Evolutionary conservation across 768 basidiomycete species (phyloP), one percentile per base, ranked within the genome.

Genomic region (Rhizopogon roseolus): DNA sequence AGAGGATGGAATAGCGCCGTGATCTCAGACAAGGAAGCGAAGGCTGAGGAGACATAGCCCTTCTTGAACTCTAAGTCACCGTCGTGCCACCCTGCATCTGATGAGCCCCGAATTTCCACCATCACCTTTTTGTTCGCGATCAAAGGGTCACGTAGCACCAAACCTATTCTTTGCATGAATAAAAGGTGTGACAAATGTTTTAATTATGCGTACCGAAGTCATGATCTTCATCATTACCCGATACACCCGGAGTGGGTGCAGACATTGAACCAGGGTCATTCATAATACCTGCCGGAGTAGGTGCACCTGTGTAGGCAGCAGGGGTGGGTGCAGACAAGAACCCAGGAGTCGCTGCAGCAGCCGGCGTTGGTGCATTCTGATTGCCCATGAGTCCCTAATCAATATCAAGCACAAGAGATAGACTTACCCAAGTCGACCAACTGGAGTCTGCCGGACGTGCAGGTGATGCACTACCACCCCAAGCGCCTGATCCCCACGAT

Each of bases 341-440:
- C 44, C 61, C 65, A 8, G 76, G 76, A 6, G 75, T 76, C 8
- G 74, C 63, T 4, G 73, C 74, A 39, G 69, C 65, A 34, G 69
- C 70, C 2, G 73, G 70, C 3, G 75, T 76, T 14, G 72, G 75
- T 8, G 73, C 70, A 60, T 54, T 66, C 73, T 62, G 60, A 60
- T 45, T 56, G 64, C 25, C 67, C 72, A 46, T 78, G 77, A 48
- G 19, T 14, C 17, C 19, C 3, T 36, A 4, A 36, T 36, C 34
- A 48, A 3, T 6, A 3, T 16, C 9, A 3, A 79, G 79, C 22
- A 72, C 50, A 38, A 56, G 66, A 32, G 62, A 60, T 62, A 68
- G 25, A 67, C 67, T 55, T 61, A 71, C 63, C 67, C 71, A 71
- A 43, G 37, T 29, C 19, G 57, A 53, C 63, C 72, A 74, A 28